These are phyloP conservation scores for Phaeoacremonium minimum DNA, from an alignment of 2,329 filamentous ascomycete species.

Conservation along the genomic window DNA sequence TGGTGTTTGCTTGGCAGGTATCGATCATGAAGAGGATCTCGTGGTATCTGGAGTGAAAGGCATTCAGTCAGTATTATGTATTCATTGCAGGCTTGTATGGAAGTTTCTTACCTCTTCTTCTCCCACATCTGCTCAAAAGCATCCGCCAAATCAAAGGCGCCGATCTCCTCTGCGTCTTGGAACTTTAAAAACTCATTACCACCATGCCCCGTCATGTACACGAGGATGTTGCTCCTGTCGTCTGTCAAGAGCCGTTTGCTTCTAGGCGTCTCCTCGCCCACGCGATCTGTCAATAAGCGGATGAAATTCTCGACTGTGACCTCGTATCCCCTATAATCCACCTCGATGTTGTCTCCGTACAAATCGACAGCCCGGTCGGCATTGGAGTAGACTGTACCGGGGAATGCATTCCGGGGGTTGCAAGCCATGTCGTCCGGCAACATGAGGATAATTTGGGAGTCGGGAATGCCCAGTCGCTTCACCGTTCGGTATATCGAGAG, in stretches of 20 bases:
- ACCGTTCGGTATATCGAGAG: slow-evolving; percentile 97
- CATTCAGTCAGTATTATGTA: too few relatives aligned
- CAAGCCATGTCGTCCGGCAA: slow-evolving; percentile 99
- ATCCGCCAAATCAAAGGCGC: slow-evolving; percentile 90
- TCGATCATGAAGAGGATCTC: slow-evolving; percentile 99
- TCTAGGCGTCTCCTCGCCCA: slow-evolving; percentile 89
- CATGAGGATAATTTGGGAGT: slow-evolving; percentile 99
- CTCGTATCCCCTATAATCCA: slow-evolving; percentile 96
- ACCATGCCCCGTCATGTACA: slow-evolving; percentile 99
- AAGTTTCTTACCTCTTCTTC: slow-evolving; percentile 74
- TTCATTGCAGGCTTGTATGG: too few relatives aligned
- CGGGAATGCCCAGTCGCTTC: slow-evolving; percentile 94
- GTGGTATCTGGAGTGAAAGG: slow-evolving; percentile 63
- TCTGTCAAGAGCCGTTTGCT: slow-evolving; percentile 93
- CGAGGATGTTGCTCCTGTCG: slow-evolving; percentile 91
- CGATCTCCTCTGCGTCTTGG: slow-evolving; percentile 96
- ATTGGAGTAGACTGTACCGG: slow-evolving; percentile 97
- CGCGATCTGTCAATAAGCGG: slow-evolving; percentile 85
- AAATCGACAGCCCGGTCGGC: slow-evolving; percentile 92
- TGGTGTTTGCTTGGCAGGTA: slow-evolving; percentile 98
- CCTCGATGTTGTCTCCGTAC: slow-evolving; percentile 98
- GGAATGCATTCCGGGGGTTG: slow-evolving; percentile 97
- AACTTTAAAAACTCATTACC: slow-evolving; percentile 98
- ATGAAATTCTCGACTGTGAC: slow-evolving; percentile 99
- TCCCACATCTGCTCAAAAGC: slow-evolving; percentile 99